Base-by-base conservation (phyloP, 805 yeast species). In the Candida mattraensis region DNA sequence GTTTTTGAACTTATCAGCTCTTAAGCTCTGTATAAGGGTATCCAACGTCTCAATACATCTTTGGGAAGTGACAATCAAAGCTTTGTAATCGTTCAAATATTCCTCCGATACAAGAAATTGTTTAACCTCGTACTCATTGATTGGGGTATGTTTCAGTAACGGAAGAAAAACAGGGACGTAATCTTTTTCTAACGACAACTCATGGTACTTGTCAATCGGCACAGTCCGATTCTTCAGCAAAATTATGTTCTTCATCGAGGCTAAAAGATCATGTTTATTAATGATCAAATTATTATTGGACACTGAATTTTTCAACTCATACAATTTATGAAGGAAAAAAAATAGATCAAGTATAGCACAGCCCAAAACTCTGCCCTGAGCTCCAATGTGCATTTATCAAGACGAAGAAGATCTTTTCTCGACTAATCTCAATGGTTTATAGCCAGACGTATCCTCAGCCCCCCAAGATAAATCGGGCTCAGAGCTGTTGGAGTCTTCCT, bases 21-120 rank as follows among this genome's bases (percentile, higher is more conserved):
- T 32, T n/a, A 67, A 47, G 8, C 40, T 39, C 0, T 46, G 42
- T 5, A 81, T 60, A 10, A 74, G 56, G 24, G 66, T 64, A 42
- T 74, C 74, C 9, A 87, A 59, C 5, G 87, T 80, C 48, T 89
- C 96, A 0, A 89, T 95, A 2, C 96, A 95, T 46, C 98, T 61
- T 56, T 91, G 97, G 2, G 95, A 84, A 0, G 98, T 89, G 4
- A 91, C 78, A 7, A 91, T 82, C 23, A 87, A 60, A 0, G 80
- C 74, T 25, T 71, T 68, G 18, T 69, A 63, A 0, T 60, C 48
- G 1, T 50, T 30, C 1, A 73, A 40, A 42, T 75, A 78, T 7
- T 61, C 64, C 0, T 53, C 51, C 5, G 77, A 67, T 2, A 51
- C 51, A 8, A 87, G 61, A 33, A 70, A 69, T 0, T 50, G 44